Conservation (phyloP, 176 grass and related monocot species). For the Puccinellia tenuiflora region DNA sequence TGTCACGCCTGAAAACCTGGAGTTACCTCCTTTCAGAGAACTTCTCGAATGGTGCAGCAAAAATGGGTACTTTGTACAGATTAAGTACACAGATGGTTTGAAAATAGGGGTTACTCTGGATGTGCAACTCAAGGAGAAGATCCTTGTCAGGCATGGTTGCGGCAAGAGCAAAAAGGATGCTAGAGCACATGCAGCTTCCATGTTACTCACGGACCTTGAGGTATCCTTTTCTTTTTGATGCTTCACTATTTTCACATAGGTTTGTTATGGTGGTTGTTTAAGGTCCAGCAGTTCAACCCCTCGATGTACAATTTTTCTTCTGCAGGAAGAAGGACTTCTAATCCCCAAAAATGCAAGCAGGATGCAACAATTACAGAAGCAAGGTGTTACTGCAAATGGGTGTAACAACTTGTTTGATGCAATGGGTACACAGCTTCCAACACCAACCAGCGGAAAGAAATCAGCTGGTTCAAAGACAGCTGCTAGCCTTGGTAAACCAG, state of each 20-base stretch:
- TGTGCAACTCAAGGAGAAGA: slow-evolving; percentile 64
- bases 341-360: slow-evolving; percentile 47
- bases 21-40: slow-evolving; percentile 68
- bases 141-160: slow-evolving; percentile 49
- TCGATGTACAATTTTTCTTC: slow-evolving; percentile 25
- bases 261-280: slow-evolving; percentile 9
- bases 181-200: slow-evolving; percentile 73
- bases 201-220: slow-evolving; percentile 78
- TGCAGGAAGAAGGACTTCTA: slow-evolving; percentile 49
- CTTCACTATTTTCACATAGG: slow-evolving; percentile 14
- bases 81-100: slow-evolving; percentile 51
- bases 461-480: background rate
- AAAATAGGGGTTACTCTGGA: slow-evolving; percentile 49
- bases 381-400: slow-evolving; percentile 7
- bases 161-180: slow-evolving; percentile 64
- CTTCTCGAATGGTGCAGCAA: slow-evolving; percentile 63
- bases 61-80: slow-evolving; percentile 60
- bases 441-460: slow-evolving; percentile 13
- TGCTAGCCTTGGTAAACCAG: slow-evolving; percentile 33
- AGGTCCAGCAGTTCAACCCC: background rate
- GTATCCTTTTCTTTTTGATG: slow-evolving; percentile 32
- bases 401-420: slow-evolving; percentile 18
- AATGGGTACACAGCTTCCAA: slow-evolving; percentile 37
- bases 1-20: slow-evolving; percentile 83
- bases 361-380: slow-evolving; percentile 28